A percentile compares a stretch with the other conserved stretches of the same genome.
Evolutionary conservation across 2,329 filamentous ascomycete genomes (phyloP).

Genomic region (Fusarium sp.): DNA sequence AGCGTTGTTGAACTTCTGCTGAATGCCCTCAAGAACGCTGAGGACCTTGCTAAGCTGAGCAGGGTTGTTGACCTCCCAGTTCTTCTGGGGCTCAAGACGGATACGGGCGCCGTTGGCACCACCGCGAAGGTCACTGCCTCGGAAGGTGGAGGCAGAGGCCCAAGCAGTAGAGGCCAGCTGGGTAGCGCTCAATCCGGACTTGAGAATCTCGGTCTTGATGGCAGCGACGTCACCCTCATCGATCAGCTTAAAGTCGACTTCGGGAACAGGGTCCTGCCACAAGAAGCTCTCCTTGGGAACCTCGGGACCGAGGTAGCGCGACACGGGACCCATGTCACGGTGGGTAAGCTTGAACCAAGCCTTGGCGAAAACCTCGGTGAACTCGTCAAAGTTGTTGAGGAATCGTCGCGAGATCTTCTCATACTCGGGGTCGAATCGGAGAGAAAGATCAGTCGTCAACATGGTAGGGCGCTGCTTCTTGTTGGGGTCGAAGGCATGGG

Average conservation of each 20-base stretch:
- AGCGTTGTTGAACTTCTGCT: slow-evolving; percentile 71
- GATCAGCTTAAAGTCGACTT: slow-evolving; percentile 66
- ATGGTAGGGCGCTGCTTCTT: slow-evolving; percentile 33
- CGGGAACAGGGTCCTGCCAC: slow-evolving; percentile 81
- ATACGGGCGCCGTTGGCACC: slow-evolving; percentile 85
- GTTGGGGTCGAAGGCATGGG: slow-evolving; percentile 52
- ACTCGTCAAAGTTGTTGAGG: slow-evolving; percentile 74
- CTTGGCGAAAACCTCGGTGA: slow-evolving; percentile 75
- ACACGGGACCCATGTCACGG: slow-evolving; percentile 79
- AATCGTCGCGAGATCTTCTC: slow-evolving; percentile 81
- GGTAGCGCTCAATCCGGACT: slow-evolving; percentile 66
- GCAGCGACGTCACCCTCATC: slow-evolving; percentile 69
- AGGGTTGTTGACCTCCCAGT: slow-evolving; percentile 82
- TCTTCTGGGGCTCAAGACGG: slow-evolving; percentile 75
- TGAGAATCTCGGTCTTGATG: slow-evolving; percentile 76
- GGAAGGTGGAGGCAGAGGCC: slow-evolving; percentile 78
- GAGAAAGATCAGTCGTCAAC: slow-evolving; percentile 58
- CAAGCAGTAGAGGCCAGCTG: slow-evolving; percentile 75
- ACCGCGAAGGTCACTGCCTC: slow-evolving; percentile 81
- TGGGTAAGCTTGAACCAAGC: slow-evolving; percentile 89
- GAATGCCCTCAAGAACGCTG: slow-evolving; percentile 69
- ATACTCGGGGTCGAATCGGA: slow-evolving; percentile 78
- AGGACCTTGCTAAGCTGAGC: slow-evolving; percentile 71
- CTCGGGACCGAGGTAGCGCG: slow-evolving; percentile 80
- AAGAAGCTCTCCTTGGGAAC: slow-evolving; percentile 74